Evolutionary conservation across 805 yeast species (phyloP).

Genomic region (Vanderwaltozyma yarrowii): DNA sequence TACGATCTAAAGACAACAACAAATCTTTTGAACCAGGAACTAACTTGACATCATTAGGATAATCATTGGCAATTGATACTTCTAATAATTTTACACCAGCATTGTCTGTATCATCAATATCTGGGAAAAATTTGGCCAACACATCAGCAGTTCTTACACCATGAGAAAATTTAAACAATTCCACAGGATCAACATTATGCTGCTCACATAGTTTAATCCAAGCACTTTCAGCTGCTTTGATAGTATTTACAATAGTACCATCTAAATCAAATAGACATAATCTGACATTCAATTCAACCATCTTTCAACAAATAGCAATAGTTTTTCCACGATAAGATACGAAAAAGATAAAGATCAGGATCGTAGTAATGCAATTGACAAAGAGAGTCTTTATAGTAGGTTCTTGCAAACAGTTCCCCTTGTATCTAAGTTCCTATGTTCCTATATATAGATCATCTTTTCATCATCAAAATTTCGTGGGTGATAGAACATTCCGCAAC

Average conservation of each 20-base stretch:
- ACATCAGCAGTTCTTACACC: slow-evolving; percentile 70
- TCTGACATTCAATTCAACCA: slow-evolving; percentile 3
- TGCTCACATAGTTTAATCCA: slow-evolving; percentile 54
- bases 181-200: slow-evolving; percentile 51
- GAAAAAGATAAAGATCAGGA: too few species aligned
- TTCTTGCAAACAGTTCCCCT: too few species aligned
- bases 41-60: slow-evolving; percentile 54
- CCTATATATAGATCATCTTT: too few species aligned
- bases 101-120: slow-evolving; percentile 48
- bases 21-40: slow-evolving; percentile 62
- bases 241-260: slow-evolving; percentile 71
- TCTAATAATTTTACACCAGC: slow-evolving; percentile 44
- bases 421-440: too few species aligned
- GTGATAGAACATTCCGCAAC: too few species aligned
- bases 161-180: slow-evolving; percentile 57
- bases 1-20: slow-evolving; percentile 37
- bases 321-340: too few species aligned
- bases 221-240: slow-evolving; percentile 62
- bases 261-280: slow-evolving; percentile 59
- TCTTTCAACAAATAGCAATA: too few species aligned
- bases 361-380: too few species aligned
- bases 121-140: slow-evolving; percentile 56
- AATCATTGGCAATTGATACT: slow-evolving; percentile 51
- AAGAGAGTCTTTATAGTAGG: too few species aligned
- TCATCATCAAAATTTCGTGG: too few species aligned